phyloP scores from a whole-genome alignment of 768 basidiomycete genomes.

The Macrolepiota albuminosa region DNA sequence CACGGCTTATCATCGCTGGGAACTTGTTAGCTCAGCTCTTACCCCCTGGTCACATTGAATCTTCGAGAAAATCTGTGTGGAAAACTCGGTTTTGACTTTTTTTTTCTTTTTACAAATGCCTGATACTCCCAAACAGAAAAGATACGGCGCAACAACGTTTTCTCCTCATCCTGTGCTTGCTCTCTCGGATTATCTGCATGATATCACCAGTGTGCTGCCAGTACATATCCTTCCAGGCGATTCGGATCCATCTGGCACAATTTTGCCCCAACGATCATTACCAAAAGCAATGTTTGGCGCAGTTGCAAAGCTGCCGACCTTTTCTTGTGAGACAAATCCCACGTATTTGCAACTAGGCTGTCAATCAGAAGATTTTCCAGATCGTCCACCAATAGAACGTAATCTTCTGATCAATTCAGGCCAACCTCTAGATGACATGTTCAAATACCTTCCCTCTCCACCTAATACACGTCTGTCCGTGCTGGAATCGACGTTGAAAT shows the following conservation, averaged over 20 bases:
- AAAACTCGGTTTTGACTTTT: background rate
- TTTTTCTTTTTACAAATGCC: background rate
- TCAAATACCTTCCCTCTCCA: constrained; percentile 79
- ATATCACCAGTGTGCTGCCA: constrained; percentile 74
- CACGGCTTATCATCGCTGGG: constrained; percentile 84
- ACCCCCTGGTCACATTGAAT: constrained; percentile 26
- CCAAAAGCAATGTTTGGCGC: constrained; percentile 88
- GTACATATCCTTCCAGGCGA: constrained; percentile 88
- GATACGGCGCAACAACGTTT: constrained; percentile 61
- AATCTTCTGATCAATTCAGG: constrained; percentile 85
- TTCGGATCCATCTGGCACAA: constrained; percentile 81
- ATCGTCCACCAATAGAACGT: constrained; percentile 29
- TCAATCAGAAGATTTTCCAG: constrained; percentile 17
- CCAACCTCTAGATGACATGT: constrained; percentile 92
- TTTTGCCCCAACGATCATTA: constrained; percentile 90
- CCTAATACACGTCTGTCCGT: constrained; percentile 70
- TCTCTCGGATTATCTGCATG: constrained; percentile 66
- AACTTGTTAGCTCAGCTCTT: constrained; percentile 68
- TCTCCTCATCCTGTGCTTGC: constrained; percentile 69
- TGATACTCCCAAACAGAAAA: constrained; percentile 40
- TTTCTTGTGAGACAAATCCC: constrained; percentile 86
- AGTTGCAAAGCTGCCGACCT: constrained; percentile 52
- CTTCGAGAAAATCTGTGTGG: constrained; percentile 51
- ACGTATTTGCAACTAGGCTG: constrained; percentile 67
- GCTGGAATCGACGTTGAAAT: constrained; percentile 75